These are phyloP conservation scores for Phytophthora syringae DNA, from an alignment of 352 stramenopile species.

Conservation along the genomic window DNA sequence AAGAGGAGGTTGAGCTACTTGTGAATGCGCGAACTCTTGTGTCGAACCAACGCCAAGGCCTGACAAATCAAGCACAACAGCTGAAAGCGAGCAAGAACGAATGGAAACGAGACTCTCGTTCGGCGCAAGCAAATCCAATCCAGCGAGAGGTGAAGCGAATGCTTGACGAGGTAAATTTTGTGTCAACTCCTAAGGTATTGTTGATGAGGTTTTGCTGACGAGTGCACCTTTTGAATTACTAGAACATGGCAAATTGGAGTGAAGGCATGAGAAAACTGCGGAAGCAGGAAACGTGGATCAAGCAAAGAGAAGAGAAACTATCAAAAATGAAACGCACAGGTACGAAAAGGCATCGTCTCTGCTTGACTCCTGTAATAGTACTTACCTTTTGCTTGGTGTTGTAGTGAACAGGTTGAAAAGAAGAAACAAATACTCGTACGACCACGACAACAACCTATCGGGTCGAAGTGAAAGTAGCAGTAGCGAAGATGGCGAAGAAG, in stretches of 20 bases:
- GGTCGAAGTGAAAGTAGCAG: slow-evolving; percentile 17
- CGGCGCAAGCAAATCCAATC: slow-evolving; percentile 35
- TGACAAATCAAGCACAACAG: slow-evolving; percentile 60
- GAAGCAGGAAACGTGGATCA: slow-evolving; percentile 58
- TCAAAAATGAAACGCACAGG: slow-evolving; percentile 42
- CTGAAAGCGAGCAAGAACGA: slow-evolving; percentile 59
- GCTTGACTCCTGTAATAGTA: not conserved
- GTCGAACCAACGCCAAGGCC: slow-evolving; percentile 50
- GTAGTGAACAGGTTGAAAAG: slow-evolving; percentile 16
- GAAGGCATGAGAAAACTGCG: slow-evolving; percentile 53
- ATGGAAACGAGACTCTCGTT: slow-evolving; percentile 49
- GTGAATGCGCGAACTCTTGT: slow-evolving; percentile 51
- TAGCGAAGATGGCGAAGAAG: slow-evolving; percentile 15
- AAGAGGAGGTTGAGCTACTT: slow-evolving; percentile 55
- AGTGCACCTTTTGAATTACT: not conserved
- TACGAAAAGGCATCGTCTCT: not conserved
- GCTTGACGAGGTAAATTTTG: slow-evolving; percentile 55
- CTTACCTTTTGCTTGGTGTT: slow-evolving; percentile 2
- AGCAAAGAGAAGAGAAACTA: slow-evolving; percentile 55
- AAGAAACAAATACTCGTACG: not conserved
- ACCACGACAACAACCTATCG: slow-evolving; percentile 19
- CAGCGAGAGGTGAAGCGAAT: slow-evolving; percentile 67
- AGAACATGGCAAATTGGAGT: slow-evolving; percentile 58
- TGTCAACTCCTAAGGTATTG: not conserved
- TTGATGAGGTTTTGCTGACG: not conserved